Evolutionary conservation across 2,329 filamentous ascomycete genomes (phyloP).

Genomic region (Fusarium sp.): DNA sequence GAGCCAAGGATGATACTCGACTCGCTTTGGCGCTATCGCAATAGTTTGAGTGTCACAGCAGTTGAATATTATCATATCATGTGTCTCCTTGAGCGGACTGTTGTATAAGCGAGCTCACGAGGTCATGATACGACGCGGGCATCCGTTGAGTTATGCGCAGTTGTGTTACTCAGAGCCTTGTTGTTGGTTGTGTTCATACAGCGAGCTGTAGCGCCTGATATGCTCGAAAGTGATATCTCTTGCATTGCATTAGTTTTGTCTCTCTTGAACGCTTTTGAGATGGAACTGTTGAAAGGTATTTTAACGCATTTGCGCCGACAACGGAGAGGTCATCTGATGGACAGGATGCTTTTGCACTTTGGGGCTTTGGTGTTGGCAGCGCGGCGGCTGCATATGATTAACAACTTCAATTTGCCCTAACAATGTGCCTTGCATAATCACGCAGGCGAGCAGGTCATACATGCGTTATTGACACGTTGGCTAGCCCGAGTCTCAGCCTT

Average conservation of each 20-base stretch:
- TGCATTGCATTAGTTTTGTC: not conserved
- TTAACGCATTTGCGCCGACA: not conserved
- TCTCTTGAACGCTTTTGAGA: not conserved
- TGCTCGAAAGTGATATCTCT: not conserved
- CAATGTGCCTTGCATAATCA: not conserved
- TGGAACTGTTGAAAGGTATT: not conserved
- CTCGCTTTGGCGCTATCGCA: conserved; percentile 3
- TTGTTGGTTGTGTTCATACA: not conserved
- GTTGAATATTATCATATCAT: not conserved
- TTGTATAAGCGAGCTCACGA: conserved; percentile 19
- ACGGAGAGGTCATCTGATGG: not conserved
- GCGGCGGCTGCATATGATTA: not conserved
- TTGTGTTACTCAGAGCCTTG: not conserved
- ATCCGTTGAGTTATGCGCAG: conserved; percentile 1
- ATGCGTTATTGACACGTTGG: not conserved
- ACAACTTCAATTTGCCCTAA: not conserved
- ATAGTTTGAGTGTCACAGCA: conserved; percentile 4
- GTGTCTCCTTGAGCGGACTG: not conserved
- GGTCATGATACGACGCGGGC: conserved; percentile 4
- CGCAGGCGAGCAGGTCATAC: not conserved
- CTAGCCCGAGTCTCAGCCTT: not conserved
- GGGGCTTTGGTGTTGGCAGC: not conserved
- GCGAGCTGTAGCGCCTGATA: not conserved
- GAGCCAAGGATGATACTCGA: not conserved
- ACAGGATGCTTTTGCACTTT: not conserved